Evolutionary conservation across 345 rosid species (phyloP).

Genomic region (Populus deltoides): DNA sequence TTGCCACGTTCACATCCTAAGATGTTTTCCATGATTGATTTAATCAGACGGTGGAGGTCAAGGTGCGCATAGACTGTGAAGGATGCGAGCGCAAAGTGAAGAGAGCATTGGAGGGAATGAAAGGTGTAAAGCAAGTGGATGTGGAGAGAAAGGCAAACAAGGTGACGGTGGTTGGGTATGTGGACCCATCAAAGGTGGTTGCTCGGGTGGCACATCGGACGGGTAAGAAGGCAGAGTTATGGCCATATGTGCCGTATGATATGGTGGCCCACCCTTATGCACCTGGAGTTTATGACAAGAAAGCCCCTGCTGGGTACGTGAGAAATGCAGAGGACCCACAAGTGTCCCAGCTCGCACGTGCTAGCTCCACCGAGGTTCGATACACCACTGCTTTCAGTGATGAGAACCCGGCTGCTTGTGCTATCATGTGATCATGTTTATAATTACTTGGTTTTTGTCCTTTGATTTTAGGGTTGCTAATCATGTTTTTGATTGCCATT

Average conservation of each 20-base stretch:
- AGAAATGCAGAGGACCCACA: slow-evolving; percentile 62
- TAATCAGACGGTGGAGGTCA: slow-evolving; percentile 86
- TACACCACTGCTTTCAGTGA: slow-evolving; percentile 97
- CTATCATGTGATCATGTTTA: slow-evolving; percentile 48
- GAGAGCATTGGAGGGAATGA: slow-evolving; percentile 79
- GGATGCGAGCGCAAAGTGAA: slow-evolving; percentile 94
- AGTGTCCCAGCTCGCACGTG: slow-evolving; percentile 70
- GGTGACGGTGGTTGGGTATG: slow-evolving; percentile 85
- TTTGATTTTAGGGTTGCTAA: background rate
- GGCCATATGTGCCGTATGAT: slow-evolving; percentile 94
- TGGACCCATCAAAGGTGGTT: slow-evolving; percentile 67
- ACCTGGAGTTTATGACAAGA: slow-evolving; percentile 77
- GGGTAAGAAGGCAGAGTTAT: slow-evolving; percentile 85
- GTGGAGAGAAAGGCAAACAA: slow-evolving; percentile 81
- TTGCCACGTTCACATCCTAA: background rate
- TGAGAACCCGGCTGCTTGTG: slow-evolving; percentile 68
- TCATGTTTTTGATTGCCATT: background rate
- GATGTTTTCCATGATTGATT: background rate
- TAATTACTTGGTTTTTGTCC: background rate
- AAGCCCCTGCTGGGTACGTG: slow-evolving; percentile 87
- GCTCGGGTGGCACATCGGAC: slow-evolving; percentile 77
- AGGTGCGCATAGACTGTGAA: slow-evolving; percentile 86
- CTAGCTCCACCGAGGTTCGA: slow-evolving; percentile 91
- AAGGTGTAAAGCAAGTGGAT: slow-evolving; percentile 69
- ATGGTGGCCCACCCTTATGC: slow-evolving; percentile 91